These are phyloP conservation scores for Vicia faba DNA, from an alignment of 306 rosid genomes.

Conservation along the genomic window DNA sequence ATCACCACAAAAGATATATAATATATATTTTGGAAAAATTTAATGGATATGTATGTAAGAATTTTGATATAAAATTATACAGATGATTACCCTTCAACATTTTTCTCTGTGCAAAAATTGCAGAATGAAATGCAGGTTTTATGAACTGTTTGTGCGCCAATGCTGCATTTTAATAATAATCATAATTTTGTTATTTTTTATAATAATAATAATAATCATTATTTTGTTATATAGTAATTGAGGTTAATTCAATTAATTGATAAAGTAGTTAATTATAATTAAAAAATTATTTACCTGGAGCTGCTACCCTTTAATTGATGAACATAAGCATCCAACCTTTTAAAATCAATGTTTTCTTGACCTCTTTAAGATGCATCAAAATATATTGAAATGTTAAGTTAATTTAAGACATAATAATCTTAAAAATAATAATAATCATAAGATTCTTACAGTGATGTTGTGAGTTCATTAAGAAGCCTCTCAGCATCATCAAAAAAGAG, in stretches of 20 bases:
- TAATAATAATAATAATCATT: conserved; percentile 28
- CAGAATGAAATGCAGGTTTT: conserved; percentile 62
- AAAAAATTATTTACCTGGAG: conserved; percentile 61
- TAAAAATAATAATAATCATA: no score
- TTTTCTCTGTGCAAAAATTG: conserved; percentile 54
- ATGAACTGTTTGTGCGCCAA: conserved; percentile 86
- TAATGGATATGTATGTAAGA: no score
- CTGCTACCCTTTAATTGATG: conserved; percentile 96
- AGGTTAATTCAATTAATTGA: conserved; percentile 1
- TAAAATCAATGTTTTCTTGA: conserved; percentile 59
- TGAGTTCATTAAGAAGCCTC: conserved; percentile 69
- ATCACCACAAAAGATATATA: no score
- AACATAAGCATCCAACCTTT: conserved; percentile 68
- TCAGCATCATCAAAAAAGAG: conserved; percentile 76
- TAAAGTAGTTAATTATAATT: neutral
- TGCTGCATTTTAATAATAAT: conserved; percentile 46
- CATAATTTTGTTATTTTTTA: no score
- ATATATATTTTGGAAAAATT: no score
- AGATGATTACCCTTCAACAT: conserved; percentile 69
- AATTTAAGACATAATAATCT: neutral
- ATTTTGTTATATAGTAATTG: neutral
- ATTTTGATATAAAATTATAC: conserved; percentile 12
- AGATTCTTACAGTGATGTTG: conserved; percentile 55
- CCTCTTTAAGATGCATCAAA: conserved; percentile 42
- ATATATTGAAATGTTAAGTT: neutral